phyloP scores from a whole-genome alignment of 75 land plant species.

The Larix kaempferi region DNA sequence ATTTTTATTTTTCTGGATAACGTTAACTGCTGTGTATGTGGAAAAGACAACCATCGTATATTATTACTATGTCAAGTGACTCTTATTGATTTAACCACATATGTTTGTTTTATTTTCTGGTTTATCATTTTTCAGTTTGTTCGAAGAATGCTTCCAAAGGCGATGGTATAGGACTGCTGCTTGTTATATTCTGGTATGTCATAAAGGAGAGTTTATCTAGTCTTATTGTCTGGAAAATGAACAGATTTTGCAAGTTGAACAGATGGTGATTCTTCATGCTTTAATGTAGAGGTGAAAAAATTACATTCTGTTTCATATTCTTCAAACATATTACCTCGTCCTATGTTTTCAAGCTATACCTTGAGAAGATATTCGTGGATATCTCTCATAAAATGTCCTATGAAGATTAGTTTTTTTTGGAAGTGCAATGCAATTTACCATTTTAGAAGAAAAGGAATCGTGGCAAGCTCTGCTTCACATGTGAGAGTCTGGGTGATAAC shows the following conservation, averaged over 20 bases:
- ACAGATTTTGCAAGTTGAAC: constrained; percentile 24
- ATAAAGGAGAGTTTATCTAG: not conserved
- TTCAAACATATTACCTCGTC: not conserved
- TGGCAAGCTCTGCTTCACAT: too few species aligned
- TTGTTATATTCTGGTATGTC: constrained; percentile 88
- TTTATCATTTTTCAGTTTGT: constrained; percentile 51
- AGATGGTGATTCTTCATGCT: not conserved
- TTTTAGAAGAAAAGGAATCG: too few species aligned
- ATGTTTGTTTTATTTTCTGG: too few species aligned
- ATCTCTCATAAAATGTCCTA: too few species aligned
- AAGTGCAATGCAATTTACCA: too few species aligned
- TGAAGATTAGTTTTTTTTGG: too few species aligned
- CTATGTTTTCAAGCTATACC: not conserved
- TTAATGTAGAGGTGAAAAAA: not conserved
- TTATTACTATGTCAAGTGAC: too few species aligned
- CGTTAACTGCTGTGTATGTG: too few species aligned
- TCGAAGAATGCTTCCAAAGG: constrained; percentile 97
- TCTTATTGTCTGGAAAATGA: not conserved
- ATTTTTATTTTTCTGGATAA: not conserved
- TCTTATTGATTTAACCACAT: too few species aligned
- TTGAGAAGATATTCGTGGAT: too few species aligned
- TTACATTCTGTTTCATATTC: not conserved
- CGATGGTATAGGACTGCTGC: constrained; percentile 98
- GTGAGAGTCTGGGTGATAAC: too few species aligned
- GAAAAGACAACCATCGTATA: too few species aligned